Conservation (phyloP, 163 green algal species). For the Scenedesmus sp. region DNA sequence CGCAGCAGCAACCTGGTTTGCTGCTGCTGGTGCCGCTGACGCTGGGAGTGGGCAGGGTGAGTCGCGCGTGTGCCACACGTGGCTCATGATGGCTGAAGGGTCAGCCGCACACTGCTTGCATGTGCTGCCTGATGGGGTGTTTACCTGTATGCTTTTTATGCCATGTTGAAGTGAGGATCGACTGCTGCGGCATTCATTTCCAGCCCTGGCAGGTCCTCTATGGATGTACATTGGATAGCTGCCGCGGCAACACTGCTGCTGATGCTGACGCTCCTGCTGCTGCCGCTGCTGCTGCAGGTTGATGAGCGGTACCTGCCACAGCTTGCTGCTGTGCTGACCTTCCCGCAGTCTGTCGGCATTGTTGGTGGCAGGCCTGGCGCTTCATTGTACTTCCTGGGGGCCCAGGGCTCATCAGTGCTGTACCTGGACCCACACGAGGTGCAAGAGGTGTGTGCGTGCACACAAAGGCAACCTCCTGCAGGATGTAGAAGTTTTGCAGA, state of each 20-base stretch:
- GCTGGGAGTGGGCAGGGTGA: slow-evolving; percentile 89
- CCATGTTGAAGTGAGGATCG: no score
- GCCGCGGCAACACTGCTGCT: not conserved
- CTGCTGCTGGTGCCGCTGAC: slow-evolving; percentile 92
- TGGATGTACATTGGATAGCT: not conserved
- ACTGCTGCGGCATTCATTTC: no score
- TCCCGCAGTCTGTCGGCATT: slow-evolving; percentile 91
- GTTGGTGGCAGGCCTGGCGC: slow-evolving; percentile 90
- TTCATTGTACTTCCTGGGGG: slow-evolving; percentile 93
- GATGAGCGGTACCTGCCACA: slow-evolving; percentile 90
- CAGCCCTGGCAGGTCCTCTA: no score
- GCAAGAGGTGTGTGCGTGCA: slow-evolving; percentile 69
- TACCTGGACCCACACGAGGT: slow-evolving; percentile 93
- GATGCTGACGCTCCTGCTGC: not conserved
- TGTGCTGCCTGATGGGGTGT: not conserved
- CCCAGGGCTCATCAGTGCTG: slow-evolving; percentile 77
- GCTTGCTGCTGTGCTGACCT: slow-evolving; percentile 83
- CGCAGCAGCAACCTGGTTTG: slow-evolving; percentile 63
- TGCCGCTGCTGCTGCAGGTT: slow-evolving; percentile 64
- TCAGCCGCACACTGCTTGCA: not conserved
- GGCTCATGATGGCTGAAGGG: not conserved
- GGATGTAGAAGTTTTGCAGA: not conserved
- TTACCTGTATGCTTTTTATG: not conserved
- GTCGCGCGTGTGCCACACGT: not conserved
- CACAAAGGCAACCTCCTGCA: not conserved